Percentiles rank a stretch among this genome's conserved stretches.
Conservation (phyloP, 2,329 filamentous ascomycete species). For the Elsinoe ampelina region DNA sequence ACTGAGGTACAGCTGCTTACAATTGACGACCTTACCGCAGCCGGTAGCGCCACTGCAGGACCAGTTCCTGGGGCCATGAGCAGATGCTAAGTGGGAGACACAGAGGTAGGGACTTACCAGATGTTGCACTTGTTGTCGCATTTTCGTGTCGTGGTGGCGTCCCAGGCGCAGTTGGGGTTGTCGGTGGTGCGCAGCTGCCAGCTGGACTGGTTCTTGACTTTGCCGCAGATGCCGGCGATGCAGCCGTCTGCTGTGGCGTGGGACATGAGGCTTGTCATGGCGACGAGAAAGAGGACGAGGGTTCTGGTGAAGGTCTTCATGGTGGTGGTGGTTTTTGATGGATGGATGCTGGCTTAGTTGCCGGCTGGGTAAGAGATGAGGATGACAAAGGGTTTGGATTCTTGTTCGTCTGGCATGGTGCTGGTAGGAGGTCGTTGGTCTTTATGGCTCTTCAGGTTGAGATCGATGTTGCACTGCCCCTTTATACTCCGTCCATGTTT, state of each 20-base stretch:
- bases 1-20: not conserved
- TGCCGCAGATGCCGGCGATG: not conserved
- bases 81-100: too few relatives aligned
- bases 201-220: not conserved
- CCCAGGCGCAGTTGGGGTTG: not conserved
- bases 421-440: not conserved
- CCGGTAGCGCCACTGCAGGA: not conserved
- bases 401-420: not conserved
- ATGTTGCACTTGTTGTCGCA: not conserved
- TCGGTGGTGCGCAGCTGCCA: not conserved
- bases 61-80: not conserved
- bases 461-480: too few relatives aligned
- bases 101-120: not conserved
- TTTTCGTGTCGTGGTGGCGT: not conserved
- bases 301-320: not conserved
- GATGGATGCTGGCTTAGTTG: not conserved
- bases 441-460: not conserved
- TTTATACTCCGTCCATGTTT: not conserved
- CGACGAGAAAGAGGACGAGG: not conserved
- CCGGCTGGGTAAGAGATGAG: not conserved
- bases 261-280: not conserved
- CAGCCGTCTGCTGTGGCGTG: not conserved
- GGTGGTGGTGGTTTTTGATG: not conserved
- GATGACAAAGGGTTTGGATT: not conserved
- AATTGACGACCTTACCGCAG: not conserved